These are phyloP conservation scores for Suhomyces sp. DNA, from an alignment of 805 yeast genomes.

Conservation along the genomic window DNA sequence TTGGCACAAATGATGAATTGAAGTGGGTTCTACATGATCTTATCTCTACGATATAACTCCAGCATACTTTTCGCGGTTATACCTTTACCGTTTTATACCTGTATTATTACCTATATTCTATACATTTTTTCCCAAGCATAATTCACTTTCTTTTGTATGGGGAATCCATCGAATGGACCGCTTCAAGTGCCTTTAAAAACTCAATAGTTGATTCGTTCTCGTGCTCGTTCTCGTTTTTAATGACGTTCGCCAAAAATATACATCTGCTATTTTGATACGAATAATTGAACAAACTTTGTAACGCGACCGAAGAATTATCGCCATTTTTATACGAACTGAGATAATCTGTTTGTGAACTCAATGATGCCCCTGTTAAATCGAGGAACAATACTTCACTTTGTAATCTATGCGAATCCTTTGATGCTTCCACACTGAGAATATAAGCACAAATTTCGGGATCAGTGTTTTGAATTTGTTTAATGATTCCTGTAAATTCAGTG, in stretches of 20 bases:
- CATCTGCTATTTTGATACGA: slow-evolving; percentile 31
- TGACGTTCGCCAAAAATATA: slow-evolving; percentile 28
- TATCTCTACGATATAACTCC: slow-evolving; percentile 40
- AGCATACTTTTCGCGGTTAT: too few relatives aligned
- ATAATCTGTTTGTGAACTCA: slow-evolving; percentile 6
- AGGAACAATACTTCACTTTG: slow-evolving; percentile 15
- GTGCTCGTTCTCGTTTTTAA: slow-evolving; percentile 14
- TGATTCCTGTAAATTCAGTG: slow-evolving; percentile 8
- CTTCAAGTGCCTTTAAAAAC: slow-evolving; percentile 15
- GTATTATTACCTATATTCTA: too few relatives aligned
- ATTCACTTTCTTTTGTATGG: slow-evolving; percentile 17
- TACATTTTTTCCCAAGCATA: too few relatives aligned
- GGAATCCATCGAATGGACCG: slow-evolving; percentile 12
- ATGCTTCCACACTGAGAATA: slow-evolving; percentile 13
- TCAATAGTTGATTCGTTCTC: slow-evolving; percentile 8
- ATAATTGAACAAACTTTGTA: slow-evolving; percentile 7
- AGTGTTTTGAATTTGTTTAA: background rate
- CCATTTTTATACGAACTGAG: slow-evolving; percentile 3
- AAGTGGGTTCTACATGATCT: slow-evolving; percentile 72
- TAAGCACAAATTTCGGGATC: slow-evolving; percentile 5
- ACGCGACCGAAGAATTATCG: background rate
- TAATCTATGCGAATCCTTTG: slow-evolving; percentile 6
- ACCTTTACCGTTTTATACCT: too few relatives aligned
- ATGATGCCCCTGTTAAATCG: slow-evolving; percentile 10
- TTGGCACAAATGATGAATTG: slow-evolving; percentile 66